Percentiles rank a stretch among this genome's conserved stretches.
phyloP scores from a whole-genome alignment of 768 basidiomycete genomes.

The Suillus occidentalis region DNA sequence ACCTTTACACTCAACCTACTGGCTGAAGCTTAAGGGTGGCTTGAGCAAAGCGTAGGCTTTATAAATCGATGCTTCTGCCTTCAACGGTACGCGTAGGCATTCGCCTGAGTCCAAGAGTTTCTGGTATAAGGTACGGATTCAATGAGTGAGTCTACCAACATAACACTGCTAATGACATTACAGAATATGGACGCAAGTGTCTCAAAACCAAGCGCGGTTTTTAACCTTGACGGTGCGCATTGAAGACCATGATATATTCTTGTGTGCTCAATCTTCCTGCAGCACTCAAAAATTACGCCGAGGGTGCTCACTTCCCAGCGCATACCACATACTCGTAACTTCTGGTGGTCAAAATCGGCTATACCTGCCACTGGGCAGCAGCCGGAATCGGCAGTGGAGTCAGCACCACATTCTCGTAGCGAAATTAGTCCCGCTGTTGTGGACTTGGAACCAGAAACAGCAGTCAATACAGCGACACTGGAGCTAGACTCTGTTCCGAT shows the following conservation, averaged over 20 bases:
- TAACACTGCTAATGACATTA: slow-evolving; percentile 14
- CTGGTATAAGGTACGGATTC: slow-evolving; percentile 21
- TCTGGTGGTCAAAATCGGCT: slow-evolving; percentile 33
- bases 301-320: slow-evolving; percentile 13
- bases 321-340: slow-evolving; percentile 24
- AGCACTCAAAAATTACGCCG: slow-evolving; percentile 11
- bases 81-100: slow-evolving; percentile 20
- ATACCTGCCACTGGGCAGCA: background rate
- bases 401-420: background rate
- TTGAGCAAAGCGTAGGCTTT: background rate
- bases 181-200: slow-evolving; percentile 18
- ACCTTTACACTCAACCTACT: background rate
- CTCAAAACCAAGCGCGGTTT: slow-evolving; percentile 14
- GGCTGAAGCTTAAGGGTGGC: background rate
- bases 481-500: background rate
- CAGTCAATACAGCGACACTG: background rate
- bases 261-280: slow-evolving; percentile 6
- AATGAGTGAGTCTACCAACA: background rate
- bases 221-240: slow-evolving; percentile 22
- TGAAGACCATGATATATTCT: background rate
- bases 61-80: slow-evolving; percentile 19
- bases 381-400: slow-evolving; percentile 7
- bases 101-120: slow-evolving; percentile 24
- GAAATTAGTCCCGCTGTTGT: background rate
- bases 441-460: background rate